Percentiles rank a stretch among this genome's conserved stretches.
Conservation (phyloP, 306 rosid species). For the Trifolium subterraneum region DNA sequence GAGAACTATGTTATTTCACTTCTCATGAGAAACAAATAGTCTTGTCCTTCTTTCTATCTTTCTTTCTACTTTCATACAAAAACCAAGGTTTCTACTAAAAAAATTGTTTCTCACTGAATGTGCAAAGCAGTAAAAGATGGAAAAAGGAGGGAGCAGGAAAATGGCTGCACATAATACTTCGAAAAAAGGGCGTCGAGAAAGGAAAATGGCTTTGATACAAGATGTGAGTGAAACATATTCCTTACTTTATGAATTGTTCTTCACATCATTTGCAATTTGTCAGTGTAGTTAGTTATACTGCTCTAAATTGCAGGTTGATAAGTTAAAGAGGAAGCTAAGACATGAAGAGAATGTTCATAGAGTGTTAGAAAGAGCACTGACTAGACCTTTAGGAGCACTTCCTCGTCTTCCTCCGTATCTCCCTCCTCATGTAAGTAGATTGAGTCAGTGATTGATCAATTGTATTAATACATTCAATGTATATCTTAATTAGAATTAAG, state of each 20-base stretch:
- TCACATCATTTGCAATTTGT: neutral
- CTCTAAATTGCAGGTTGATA: slow-evolving; percentile 70
- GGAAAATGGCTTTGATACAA: slow-evolving; percentile 78
- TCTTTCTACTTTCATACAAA: slow-evolving; percentile 32
- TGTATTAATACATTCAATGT: neutral
- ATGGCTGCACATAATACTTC: slow-evolving; percentile 55
- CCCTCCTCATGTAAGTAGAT: slow-evolving; percentile 74
- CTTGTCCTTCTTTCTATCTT: slow-evolving; percentile 13
- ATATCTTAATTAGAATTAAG: neutral
- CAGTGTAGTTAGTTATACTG: slow-evolving; percentile 10
- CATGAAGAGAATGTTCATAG: slow-evolving; percentile 96
- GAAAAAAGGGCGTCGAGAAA: slow-evolving; percentile 69
- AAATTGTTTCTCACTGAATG: slow-evolving; percentile 44
- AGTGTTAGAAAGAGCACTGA: slow-evolving; percentile 91
- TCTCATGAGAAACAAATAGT: slow-evolving; percentile 53
- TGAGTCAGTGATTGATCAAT: neutral
- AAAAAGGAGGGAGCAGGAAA: slow-evolving; percentile 54
- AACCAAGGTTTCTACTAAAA: slow-evolving; percentile 8
- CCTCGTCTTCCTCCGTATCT: slow-evolving; percentile 99
- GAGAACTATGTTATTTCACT: slow-evolving; percentile 40
- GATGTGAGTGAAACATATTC: slow-evolving; percentile 59
- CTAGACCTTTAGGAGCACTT: slow-evolving; percentile 89
- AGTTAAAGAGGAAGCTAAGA: slow-evolving; percentile 91
- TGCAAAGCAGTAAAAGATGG: slow-evolving; percentile 71
- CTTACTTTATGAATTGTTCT: neutral